A percentile compares a stretch with the other conserved stretches of the same genome.
Conservation (phyloP, 2,329 filamentous ascomycete genomes). For the Parastagonospora nodorum region DNA sequence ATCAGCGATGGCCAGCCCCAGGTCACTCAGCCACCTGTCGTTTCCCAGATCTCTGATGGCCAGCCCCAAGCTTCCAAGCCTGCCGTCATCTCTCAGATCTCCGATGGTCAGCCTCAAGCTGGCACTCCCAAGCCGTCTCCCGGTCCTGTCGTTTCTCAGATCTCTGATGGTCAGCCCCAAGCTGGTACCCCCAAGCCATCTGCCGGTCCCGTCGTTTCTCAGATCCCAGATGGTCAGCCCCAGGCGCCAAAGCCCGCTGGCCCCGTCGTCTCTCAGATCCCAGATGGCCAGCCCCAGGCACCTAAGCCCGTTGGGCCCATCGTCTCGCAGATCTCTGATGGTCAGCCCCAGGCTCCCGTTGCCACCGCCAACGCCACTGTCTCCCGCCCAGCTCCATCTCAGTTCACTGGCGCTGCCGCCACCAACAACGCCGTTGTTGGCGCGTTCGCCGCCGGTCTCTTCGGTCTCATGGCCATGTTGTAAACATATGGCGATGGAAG, state of each 20-base stretch:
- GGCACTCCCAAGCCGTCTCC: slow-evolving; percentile 4
- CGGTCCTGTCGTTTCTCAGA: slow-evolving; percentile 20
- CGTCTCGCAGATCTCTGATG: slow-evolving; percentile 34
- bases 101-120: slow-evolving; percentile 29
- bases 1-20: slow-evolving; percentile 18
- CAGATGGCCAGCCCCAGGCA: slow-evolving; percentile 29
- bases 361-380: slow-evolving; percentile 15
- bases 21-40: slow-evolving; percentile 6
- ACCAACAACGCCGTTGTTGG: slow-evolving; percentile 24
- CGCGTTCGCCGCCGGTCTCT: slow-evolving; percentile 33
- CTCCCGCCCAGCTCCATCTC: slow-evolving; percentile 14
- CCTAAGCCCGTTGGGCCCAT: slow-evolving; percentile 9
- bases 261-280: slow-evolving; percentile 26
- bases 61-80: slow-evolving; percentile 28
- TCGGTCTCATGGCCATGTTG: slow-evolving; percentile 36
- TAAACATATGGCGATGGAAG: slow-evolving; percentile 19
- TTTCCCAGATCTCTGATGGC: slow-evolving; percentile 38
- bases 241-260: slow-evolving; percentile 20
- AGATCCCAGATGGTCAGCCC: slow-evolving; percentile 18
- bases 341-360: slow-evolving; percentile 25
- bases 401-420: slow-evolving; percentile 41
- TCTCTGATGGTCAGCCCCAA: slow-evolving; percentile 30
- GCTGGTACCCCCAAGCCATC: slow-evolving; percentile 10
- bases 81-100: slow-evolving; percentile 16
- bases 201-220: slow-evolving; percentile 5